A percentile compares a stretch with the other conserved stretches of the same genome.
Conservation (phyloP, 805 yeast species). For the Sugiyamaella qingdaonensis region DNA sequence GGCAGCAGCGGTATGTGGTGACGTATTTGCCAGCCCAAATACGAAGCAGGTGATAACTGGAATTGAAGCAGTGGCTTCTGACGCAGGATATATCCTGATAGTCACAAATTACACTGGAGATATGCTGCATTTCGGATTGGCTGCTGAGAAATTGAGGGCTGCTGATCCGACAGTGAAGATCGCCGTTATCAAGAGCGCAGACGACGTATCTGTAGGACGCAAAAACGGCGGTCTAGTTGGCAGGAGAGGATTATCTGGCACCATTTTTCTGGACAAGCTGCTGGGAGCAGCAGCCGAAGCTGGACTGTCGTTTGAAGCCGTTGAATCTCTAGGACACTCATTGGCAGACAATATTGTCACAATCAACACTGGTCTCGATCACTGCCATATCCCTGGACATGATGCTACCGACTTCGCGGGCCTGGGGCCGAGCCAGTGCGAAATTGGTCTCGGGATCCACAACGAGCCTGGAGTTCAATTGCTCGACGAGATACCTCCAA, state of each 20-base stretch:
- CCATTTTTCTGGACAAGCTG: conserved; percentile 75
- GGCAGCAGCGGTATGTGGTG: conserved; percentile 84
- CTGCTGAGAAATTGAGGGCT: conserved; percentile 79
- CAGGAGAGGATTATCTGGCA: conserved; percentile 89
- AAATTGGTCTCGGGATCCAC: conserved; percentile 91
- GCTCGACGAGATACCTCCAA: conserved; percentile 60
- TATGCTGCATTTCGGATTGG: conserved; percentile 83
- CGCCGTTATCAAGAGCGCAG: conserved; percentile 72
- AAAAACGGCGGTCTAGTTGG: conserved; percentile 86
- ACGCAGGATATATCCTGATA: conserved; percentile 65
- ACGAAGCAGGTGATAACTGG: conserved; percentile 77
- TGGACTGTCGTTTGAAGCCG: conserved; percentile 44
- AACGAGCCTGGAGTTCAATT: conserved; percentile 81
- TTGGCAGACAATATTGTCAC: conserved; percentile 71
- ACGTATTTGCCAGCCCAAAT: conserved; percentile 84
- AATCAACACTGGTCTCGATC: conserved; percentile 79
- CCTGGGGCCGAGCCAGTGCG: conserved; percentile 60
- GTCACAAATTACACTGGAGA: conserved; percentile 94
- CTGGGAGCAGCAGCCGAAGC: conserved; percentile 61
- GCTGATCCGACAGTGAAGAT: conserved; percentile 54
- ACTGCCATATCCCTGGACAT: conserved; percentile 83
- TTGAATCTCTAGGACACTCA: conserved; percentile 81
- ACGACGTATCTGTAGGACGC: conserved; percentile 88
- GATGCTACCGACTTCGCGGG: conserved; percentile 38
- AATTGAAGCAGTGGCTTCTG: conserved; percentile 49